phyloP scores from a whole-genome alignment of 345 rosid species.

The Populus deltoides region DNA sequence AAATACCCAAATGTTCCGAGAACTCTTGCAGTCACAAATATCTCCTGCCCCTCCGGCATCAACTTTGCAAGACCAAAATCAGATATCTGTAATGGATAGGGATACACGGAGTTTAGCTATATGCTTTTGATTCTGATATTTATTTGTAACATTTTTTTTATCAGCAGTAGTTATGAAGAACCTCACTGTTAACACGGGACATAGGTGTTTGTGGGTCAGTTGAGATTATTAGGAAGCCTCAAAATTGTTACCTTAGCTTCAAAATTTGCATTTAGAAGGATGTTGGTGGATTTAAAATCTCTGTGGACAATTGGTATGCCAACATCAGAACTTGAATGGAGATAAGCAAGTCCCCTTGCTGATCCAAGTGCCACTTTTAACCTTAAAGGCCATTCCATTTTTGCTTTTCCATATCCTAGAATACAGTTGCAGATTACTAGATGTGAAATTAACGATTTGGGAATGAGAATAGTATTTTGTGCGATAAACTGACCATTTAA shows the following conservation, averaged over 20 bases:
- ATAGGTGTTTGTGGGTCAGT: neutral
- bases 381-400: constrained; percentile 81
- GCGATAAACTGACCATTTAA: constrained; percentile 59
- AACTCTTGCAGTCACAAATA: constrained; percentile 78
- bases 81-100: constrained; percentile 53
- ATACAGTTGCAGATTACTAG: constrained; percentile 8
- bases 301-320: constrained; percentile 92
- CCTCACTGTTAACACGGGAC: neutral
- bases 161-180: neutral
- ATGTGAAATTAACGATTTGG: constrained; percentile 6
- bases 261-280: constrained; percentile 63
- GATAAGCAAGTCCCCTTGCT: constrained; percentile 91
- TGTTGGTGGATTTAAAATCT: constrained; percentile 92
- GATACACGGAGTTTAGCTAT: constrained; percentile 19
- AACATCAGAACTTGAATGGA: constrained; percentile 77
- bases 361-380: constrained; percentile 88
- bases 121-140: neutral
- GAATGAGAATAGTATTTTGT: constrained; percentile 4
- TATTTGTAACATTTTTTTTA: neutral
- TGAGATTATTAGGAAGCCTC: neutral
- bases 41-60: constrained; percentile 94
- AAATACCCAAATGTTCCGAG: constrained; percentile 97
- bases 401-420: constrained; percentile 71
- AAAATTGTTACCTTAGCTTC: constrained; percentile 69
- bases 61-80: constrained; percentile 96